Evolutionary conservation across 345 rosid genomes (phyloP).

Genomic region (Syzygium aqueum): DNA sequence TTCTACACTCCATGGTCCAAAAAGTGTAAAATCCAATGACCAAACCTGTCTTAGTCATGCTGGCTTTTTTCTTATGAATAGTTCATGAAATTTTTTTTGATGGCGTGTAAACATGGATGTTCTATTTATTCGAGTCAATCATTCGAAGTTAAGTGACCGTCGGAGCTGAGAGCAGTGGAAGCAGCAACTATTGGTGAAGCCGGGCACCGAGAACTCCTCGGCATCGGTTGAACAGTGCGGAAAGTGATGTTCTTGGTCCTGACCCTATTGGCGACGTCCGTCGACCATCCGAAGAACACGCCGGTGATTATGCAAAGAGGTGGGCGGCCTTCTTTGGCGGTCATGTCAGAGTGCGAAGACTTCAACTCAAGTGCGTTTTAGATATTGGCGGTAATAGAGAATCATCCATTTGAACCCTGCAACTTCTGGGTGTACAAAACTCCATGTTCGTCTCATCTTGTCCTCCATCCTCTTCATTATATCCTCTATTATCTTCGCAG

Average conservation of each 20-base stretch:
- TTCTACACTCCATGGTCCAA: neutral
- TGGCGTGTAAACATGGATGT: neutral
- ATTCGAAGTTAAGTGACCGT: neutral
- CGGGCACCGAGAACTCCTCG: slow-evolving; percentile 19
- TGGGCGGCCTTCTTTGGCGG: no score
- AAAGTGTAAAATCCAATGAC: neutral
- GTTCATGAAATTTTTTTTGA: neutral
- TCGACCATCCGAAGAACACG: no score
- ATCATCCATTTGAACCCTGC: no score
- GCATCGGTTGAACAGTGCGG: slow-evolving; percentile 14
- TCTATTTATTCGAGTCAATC: neutral
- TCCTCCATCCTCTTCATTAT: neutral
- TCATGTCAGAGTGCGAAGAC: no score
- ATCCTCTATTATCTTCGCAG: neutral
- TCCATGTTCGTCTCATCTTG: neutral
- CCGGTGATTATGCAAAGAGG: no score
- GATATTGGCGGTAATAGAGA: no score
- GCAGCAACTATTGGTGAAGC: slow-evolving; percentile 25
- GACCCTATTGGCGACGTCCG: no score
- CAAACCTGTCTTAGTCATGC: neutral
- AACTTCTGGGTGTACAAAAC: neutral
- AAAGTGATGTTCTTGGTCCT: neutral
- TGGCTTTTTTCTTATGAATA: neutral
- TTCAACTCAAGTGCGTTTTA: no score
- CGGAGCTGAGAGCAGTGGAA: slow-evolving; percentile 26